Base-by-base conservation (phyloP, 2,329 filamentous ascomycete species). In the Curvularia verruculosa region DNA sequence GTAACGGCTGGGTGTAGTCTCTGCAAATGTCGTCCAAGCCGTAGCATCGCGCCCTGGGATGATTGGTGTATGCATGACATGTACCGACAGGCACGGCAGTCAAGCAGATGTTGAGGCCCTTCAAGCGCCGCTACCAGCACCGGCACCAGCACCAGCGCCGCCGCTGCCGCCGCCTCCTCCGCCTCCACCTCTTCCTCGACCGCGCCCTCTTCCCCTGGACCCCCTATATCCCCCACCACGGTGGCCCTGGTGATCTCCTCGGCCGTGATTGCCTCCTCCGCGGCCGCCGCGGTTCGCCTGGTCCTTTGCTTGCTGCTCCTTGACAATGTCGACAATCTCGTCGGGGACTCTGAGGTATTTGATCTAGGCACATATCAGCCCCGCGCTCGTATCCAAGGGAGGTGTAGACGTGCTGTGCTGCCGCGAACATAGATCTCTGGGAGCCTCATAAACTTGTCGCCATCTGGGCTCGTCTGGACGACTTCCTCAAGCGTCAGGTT, bases 401-500 rank as follows among this genome's bases (percentile, higher is more conserved):
- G 10, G 15, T 44, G 19, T 5, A 87, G 55, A 82, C 89, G 60
- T 80, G 97, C 94, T 75, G 98, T 99, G 80, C 98, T 99, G 59
- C 95, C 95, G 75, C 96, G 90, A 49, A 99, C 91, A 74, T 99
- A 99, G 56, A 94, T 92, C 77, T 99, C 96, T 34, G 92, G 89
- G 78, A 99, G 81, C 73, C 92, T 85, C 77, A 92, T 89, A 78
- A 99, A 99, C 75, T 90, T 93, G 78, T 98, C 93, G 61, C 92
- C 95, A 72, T 98, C 94, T 23, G 94, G 88, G 75, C 90, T 96
- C 18, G 95, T 98, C 79, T 98, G 94, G 34, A 98, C 91, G 21
- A 99, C 96, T 78, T 98, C 95, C 78, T 95, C 96, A 66, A 99
- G 81, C 2, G 94, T 98, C 68, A 99, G 82, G 81, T 99, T 99